Percentiles rank a stretch among this genome's conserved stretches.
Conservation (phyloP, 176 grass and related monocot genomes). For the Musa troglodytarum region DNA sequence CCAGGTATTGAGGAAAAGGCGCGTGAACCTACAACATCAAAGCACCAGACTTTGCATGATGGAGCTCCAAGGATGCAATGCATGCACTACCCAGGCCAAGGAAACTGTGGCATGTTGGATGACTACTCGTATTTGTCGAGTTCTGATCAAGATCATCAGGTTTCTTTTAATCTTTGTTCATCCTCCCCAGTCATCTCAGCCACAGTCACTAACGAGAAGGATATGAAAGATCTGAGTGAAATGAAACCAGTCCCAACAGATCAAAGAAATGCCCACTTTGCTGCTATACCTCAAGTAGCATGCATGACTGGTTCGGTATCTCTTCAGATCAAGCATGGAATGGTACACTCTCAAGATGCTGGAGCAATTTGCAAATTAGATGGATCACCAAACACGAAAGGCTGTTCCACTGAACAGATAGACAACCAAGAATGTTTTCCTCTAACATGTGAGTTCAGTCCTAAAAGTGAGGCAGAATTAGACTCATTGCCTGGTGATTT, state of each 20-base stretch:
- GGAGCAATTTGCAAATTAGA: conserved; percentile 34
- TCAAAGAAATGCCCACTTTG: conserved; percentile 29
- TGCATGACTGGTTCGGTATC: conserved; percentile 63
- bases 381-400: conserved; percentile 36
- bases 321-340: conserved; percentile 44
- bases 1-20: conserved; percentile 44
- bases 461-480: conserved; percentile 38
- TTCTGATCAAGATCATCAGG: conserved; percentile 38
- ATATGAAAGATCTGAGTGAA: conserved; percentile 34
- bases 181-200: conserved; percentile 42
- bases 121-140: conserved; percentile 79
- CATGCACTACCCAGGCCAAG: conserved; percentile 73
- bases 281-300: conserved; percentile 34
- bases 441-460: conserved; percentile 22
- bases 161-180: conserved; percentile 27
- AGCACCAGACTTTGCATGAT: conserved; percentile 40
- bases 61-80: conserved; percentile 51
- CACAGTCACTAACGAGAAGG: conserved; percentile 40
- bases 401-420: conserved; percentile 35
- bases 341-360: conserved; percentile 25
- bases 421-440: conserved; percentile 23
- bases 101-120: conserved; percentile 53
- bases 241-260: conserved; percentile 51
- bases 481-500: conserved; percentile 51
- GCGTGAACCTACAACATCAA: conserved; percentile 44